Percentiles rank a stretch among this genome's conserved stretches.
Evolutionary conservation across 2,329 filamentous ascomycete species (phyloP).

Genomic region (Fusarium subtropicale): DNA sequence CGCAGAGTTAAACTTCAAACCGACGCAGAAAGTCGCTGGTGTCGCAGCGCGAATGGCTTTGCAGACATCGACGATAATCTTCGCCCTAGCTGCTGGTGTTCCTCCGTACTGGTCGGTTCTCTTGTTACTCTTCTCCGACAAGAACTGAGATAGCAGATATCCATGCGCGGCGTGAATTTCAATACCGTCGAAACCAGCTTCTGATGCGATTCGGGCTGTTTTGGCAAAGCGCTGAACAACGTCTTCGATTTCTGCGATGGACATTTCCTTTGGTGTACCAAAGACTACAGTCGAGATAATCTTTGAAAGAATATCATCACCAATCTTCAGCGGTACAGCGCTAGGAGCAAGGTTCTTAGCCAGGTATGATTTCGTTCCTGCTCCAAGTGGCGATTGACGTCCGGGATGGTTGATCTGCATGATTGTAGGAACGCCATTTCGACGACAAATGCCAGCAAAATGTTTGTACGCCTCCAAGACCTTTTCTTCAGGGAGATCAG

Average conservation of each 20-base stretch:
- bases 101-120: constrained; percentile 69
- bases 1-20: constrained; percentile 67
- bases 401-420: constrained; percentile 63
- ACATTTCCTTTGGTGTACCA: constrained; percentile 69
- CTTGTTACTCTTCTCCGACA: constrained; percentile 62
- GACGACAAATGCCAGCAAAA: constrained; percentile 51
- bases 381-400: constrained; percentile 56
- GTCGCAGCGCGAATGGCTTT: constrained; percentile 55
- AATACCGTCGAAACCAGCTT: constrained; percentile 60
- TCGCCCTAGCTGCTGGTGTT: constrained; percentile 59
- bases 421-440: constrained; percentile 53
- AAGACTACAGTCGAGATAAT: constrained; percentile 55
- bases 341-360: constrained; percentile 58
- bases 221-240: constrained; percentile 65
- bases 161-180: constrained; percentile 66
- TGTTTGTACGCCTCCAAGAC: constrained; percentile 53
- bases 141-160: constrained; percentile 68
- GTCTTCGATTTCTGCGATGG: constrained; percentile 62
- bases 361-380: constrained; percentile 53
- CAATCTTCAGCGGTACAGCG: constrained; percentile 57
- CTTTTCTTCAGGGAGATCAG: constrained; percentile 36
- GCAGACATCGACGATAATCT: constrained; percentile 64
- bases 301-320: constrained; percentile 52
- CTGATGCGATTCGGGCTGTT: constrained; percentile 60
- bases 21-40: constrained; percentile 59